Evolutionary conservation across 768 basidiomycete genomes (phyloP).

Genomic region (Clavulina sp.): DNA sequence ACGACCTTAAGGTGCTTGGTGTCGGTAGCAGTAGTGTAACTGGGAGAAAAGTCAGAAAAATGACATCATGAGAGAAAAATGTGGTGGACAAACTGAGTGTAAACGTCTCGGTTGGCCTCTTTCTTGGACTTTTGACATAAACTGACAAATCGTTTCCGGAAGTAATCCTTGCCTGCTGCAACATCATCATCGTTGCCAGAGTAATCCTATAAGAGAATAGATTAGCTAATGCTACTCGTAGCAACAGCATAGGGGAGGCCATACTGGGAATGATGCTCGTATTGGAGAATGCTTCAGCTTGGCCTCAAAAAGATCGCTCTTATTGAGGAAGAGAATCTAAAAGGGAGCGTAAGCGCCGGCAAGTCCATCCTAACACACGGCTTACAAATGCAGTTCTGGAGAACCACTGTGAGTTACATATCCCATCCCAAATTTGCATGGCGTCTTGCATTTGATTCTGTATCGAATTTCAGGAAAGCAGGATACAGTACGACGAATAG

Average conservation of each 20-base stretch:
- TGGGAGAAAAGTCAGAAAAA: constrained; percentile 19
- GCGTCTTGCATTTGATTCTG: constrained; percentile 99
- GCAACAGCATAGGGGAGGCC: constrained; percentile 12
- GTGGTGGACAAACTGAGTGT: constrained; percentile 59
- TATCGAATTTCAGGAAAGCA: background rate
- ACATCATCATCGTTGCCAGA: constrained; percentile 61
- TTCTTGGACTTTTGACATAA: constrained; percentile 74
- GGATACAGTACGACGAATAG: background rate
- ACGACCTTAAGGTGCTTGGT: constrained; percentile 76
- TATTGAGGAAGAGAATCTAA: constrained; percentile 88
- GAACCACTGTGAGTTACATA: constrained; percentile 97
- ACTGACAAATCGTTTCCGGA: constrained; percentile 67
- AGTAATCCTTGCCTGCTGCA: constrained; percentile 70
- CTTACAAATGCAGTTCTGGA: constrained; percentile 80
- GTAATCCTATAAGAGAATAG: constrained; percentile 43
- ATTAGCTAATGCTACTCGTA: background rate
- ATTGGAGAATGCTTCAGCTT: constrained; percentile 74
- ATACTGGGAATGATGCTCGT: constrained; percentile 73
- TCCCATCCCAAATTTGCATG: constrained; percentile 96
- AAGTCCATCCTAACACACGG: constrained; percentile 10
- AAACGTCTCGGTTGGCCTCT: constrained; percentile 76
- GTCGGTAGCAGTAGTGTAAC: constrained; percentile 82
- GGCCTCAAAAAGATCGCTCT: constrained; percentile 79
- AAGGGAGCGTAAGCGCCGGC: constrained; percentile 6
- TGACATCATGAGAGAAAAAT: background rate